Evolutionary conservation across 192 early-diverging fungal genomes (phyloP).

Genomic region (Coemansia sp.): DNA sequence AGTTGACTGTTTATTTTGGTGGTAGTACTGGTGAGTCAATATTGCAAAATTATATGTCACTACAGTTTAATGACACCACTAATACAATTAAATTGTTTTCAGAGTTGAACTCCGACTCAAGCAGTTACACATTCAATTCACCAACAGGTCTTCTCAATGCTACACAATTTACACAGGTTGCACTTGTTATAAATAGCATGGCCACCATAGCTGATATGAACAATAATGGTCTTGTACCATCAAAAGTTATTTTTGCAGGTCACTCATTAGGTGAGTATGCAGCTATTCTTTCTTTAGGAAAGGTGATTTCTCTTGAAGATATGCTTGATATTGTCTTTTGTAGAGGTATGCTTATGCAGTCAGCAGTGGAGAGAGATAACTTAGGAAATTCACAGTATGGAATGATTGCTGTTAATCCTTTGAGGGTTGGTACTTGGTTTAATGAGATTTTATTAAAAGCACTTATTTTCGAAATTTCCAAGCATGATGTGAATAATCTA

Average conservation of each 20-base stretch:
- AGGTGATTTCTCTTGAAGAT: constrained; percentile 63
- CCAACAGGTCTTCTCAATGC: constrained; percentile 80
- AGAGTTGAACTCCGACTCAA: constrained; percentile 65
- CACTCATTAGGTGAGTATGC: constrained; percentile 80
- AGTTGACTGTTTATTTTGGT: constrained; percentile 68
- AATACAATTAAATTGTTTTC: constrained; percentile 69
- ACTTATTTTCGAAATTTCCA: constrained; percentile 72
- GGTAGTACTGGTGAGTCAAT: constrained; percentile 77
- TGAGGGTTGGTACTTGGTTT: constrained; percentile 71
- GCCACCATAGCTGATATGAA: constrained; percentile 88
- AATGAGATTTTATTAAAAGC: constrained; percentile 63
- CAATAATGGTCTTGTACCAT: constrained; percentile 74
- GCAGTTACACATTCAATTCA: constrained; percentile 78
- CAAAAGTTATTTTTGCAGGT: constrained; percentile 53
- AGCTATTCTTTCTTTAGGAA: constrained; percentile 75
- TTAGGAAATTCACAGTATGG: constrained; percentile 84
- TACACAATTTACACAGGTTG: constrained; percentile 89
- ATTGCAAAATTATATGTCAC: constrained; percentile 67
- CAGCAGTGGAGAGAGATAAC: constrained; percentile 74
- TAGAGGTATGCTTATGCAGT: no score
- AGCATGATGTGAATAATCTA: constrained; percentile 40
- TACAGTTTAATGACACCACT: constrained; percentile 38
- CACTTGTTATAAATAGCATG: constrained; percentile 53
- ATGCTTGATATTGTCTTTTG: no score
- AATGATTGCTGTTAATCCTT: constrained; percentile 91